Evolutionary conservation across 768 basidiomycete species (phyloP).

Genomic region (Termitomyces sp.): DNA sequence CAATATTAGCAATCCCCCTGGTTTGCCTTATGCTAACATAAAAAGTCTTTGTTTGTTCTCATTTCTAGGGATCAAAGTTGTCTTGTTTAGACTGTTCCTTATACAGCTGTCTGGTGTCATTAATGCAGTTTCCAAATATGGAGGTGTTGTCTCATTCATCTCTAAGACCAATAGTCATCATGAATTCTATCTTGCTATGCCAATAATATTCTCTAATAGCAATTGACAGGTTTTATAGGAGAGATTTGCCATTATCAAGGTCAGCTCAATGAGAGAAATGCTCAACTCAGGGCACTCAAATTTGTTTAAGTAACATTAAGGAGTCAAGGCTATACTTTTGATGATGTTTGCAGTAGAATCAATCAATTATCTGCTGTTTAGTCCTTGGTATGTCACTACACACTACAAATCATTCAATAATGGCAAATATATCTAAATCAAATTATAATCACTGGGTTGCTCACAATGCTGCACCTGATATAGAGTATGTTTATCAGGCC

Average conservation of each 20-base stretch:
- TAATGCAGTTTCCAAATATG: neutral
- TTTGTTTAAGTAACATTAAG: slow-evolving; percentile 3
- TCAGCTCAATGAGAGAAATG: neutral
- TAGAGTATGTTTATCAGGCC: neutral
- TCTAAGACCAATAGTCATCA: neutral
- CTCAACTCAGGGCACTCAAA: neutral
- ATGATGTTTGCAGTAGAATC: slow-evolving; percentile 2
- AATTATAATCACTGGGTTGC: neutral
- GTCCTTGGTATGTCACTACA: neutral
- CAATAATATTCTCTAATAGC: neutral
- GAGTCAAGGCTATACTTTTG: slow-evolving; percentile 1
- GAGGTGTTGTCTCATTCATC: neutral
- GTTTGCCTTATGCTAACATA: neutral
- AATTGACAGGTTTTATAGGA: neutral
- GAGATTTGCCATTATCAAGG: neutral
- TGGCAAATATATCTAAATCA: no score
- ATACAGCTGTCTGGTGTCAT: slow-evolving; percentile 1
- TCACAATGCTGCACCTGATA: slow-evolving; percentile 2
- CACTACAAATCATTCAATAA: neutral
- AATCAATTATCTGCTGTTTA: neutral
- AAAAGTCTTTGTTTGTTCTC: neutral
- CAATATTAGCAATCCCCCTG: neutral
- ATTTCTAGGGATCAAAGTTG: neutral
- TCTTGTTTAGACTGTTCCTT: neutral
- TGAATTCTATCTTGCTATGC: neutral